Evolutionary conservation across 768 basidiomycete genomes (phyloP).

Genomic region (Phaffia australis): DNA sequence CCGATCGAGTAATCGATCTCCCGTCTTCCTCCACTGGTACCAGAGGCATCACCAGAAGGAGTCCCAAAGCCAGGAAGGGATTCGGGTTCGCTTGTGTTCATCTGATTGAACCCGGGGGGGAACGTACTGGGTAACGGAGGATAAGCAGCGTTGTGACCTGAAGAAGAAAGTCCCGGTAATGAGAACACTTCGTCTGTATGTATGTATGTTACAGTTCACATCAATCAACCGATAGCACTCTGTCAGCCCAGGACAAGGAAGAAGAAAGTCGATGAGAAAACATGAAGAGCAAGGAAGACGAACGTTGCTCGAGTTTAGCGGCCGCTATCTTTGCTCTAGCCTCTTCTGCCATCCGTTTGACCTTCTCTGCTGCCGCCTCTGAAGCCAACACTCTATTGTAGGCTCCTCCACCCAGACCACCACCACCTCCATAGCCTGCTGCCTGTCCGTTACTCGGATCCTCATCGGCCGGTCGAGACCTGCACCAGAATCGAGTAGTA

Average conservation of each 20-base stretch:
- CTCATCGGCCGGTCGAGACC: conserved; percentile 24
- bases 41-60: neutral
- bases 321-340: conserved; percentile 1
- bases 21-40: neutral
- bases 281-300: neutral
- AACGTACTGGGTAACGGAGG: neutral
- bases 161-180: neutral
- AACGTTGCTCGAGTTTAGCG: neutral
- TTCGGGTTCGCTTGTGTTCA: neutral
- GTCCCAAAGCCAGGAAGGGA: neutral
- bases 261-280: neutral
- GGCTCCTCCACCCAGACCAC: conserved; percentile 22
- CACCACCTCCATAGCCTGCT: conserved; percentile 22
- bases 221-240: no score
- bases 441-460: conserved; percentile 22
- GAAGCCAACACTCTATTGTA: conserved; percentile 14
- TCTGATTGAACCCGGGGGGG: neutral
- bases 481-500: conserved; percentile 89
- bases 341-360: neutral
- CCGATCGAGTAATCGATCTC: conserved; percentile 10
- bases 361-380: conserved; percentile 10
- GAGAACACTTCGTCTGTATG: conserved; percentile 5
- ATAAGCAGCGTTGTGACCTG: neutral
- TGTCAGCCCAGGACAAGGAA: no score
- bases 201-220: no score